A percentile compares a stretch with the other conserved stretches of the same genome.
Conservation (phyloP, 2,329 filamentous ascomycete species). For the Colletotrichum orchidophilum region DNA sequence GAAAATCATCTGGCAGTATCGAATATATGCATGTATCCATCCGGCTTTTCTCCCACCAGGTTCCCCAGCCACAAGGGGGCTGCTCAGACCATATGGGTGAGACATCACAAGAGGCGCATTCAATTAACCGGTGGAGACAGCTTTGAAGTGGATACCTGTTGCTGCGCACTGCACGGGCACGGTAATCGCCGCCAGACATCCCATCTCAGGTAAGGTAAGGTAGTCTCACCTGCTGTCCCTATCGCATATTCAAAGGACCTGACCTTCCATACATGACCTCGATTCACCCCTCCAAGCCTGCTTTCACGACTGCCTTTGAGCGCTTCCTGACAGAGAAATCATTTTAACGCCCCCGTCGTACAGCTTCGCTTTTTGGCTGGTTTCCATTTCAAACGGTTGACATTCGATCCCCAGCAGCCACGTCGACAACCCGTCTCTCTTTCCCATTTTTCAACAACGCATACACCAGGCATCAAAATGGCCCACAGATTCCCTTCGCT, state of each 20-base stretch:
- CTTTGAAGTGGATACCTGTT: background rate
- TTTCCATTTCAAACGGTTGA: background rate
- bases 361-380: background rate
- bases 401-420: constrained; percentile 55
- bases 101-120: constrained; percentile 5
- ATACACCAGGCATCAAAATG: constrained; percentile 58
- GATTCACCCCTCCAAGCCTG: background rate
- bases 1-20: background rate
- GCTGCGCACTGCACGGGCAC: constrained; percentile 3
- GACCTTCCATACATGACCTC: background rate
- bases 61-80: background rate
- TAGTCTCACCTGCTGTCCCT: constrained; percentile 4
- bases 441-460: constrained; percentile 3
- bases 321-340: background rate
- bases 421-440: constrained; percentile 72
- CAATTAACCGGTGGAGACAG: constrained; percentile 24
- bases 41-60: rapidly evolving
- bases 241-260: background rate
- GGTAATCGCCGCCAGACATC: constrained; percentile 21
- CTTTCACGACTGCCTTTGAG: background rate
- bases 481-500: constrained; percentile 82
- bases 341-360: background rate
- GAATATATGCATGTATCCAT: constrained; percentile 8
- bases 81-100: background rate
- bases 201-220: constrained; percentile 23